Evolutionary conservation across 2,329 filamentous ascomycete species (phyloP).

Genomic region (Lachnellula subtilissima): DNA sequence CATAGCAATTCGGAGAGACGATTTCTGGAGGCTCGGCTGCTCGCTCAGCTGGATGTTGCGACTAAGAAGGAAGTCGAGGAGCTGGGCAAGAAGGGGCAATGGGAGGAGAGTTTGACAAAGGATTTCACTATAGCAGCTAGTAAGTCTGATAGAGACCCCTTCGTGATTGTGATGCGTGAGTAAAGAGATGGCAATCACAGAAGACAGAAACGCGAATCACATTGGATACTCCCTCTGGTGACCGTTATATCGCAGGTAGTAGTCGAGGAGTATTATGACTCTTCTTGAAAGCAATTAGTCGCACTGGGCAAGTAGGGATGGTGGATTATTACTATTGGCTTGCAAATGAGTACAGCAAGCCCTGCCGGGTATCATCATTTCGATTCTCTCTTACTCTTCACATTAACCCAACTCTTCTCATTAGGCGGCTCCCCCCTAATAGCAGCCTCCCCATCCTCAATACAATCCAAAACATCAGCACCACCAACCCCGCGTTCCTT

Average conservation of each 20-base stretch:
- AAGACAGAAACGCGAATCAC: not conserved
- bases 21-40: slow-evolving; percentile 55
- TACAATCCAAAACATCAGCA: slow-evolving; percentile 29
- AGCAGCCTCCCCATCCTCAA: slow-evolving; percentile 32
- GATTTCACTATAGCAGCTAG: slow-evolving; percentile 61
- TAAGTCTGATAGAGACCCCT: slow-evolving; percentile 80
- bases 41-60: not conserved
- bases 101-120: slow-evolving; percentile 26
- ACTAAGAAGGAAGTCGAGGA: slow-evolving; percentile 35
- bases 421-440: slow-evolving; percentile 25
- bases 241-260: too few species aligned
- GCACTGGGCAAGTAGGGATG: not conserved
- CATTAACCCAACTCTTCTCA: slow-evolving; percentile 22
- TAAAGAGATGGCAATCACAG: not conserved
- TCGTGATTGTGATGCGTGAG: slow-evolving; percentile 56
- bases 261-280: too few species aligned
- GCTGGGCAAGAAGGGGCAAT: slow-evolving; percentile 4
- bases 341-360: not conserved
- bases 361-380: slow-evolving; percentile 12
- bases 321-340: too few species aligned
- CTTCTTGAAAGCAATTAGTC: too few species aligned
- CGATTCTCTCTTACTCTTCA: slow-evolving; percentile 7
- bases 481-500: slow-evolving; percentile 31
- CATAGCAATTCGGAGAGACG: slow-evolving; percentile 90
- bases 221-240: too few species aligned